Evolutionary conservation across 441 rosid genomes (phyloP).

Genomic region (Gossypium trilobum): DNA sequence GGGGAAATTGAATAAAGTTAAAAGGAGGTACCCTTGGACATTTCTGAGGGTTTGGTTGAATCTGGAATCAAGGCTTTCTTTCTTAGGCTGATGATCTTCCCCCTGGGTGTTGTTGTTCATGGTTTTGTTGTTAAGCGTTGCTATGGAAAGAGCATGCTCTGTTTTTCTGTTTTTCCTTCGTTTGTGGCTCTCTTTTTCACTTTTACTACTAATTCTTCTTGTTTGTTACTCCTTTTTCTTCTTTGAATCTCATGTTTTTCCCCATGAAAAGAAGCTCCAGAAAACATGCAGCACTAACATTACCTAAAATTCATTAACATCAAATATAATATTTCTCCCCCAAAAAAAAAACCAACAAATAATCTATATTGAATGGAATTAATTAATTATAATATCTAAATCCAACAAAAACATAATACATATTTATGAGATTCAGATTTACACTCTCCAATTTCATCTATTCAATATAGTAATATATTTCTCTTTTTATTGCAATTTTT

Average conservation of each 20-base stretch:
- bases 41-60: conserved; percentile 85
- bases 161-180: background rate
- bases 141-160: conserved; percentile 5
- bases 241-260: background rate
- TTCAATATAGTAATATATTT: too few relatives aligned
- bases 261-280: background rate
- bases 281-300: background rate
- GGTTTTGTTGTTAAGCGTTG: background rate
- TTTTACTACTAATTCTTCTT: background rate
- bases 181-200: background rate
- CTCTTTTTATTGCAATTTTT: too few relatives aligned
- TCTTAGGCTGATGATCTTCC: conserved; percentile 36
- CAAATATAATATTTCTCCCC: too few relatives aligned
- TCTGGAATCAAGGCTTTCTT: conserved; percentile 53
- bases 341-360: too few relatives aligned
- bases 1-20: background rate
- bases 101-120: conserved; percentile 10
- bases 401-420: too few relatives aligned
- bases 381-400: too few relatives aligned
- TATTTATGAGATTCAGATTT: too few relatives aligned
- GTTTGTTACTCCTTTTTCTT: background rate
- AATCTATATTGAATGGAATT: too few relatives aligned
- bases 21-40: conserved; percentile 61
- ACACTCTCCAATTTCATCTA: too few relatives aligned
- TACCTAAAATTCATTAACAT: background rate